Evolutionary conservation across 768 basidiomycete genomes (phyloP).

Genomic region (Porphyrellus cyaneotinctus): DNA sequence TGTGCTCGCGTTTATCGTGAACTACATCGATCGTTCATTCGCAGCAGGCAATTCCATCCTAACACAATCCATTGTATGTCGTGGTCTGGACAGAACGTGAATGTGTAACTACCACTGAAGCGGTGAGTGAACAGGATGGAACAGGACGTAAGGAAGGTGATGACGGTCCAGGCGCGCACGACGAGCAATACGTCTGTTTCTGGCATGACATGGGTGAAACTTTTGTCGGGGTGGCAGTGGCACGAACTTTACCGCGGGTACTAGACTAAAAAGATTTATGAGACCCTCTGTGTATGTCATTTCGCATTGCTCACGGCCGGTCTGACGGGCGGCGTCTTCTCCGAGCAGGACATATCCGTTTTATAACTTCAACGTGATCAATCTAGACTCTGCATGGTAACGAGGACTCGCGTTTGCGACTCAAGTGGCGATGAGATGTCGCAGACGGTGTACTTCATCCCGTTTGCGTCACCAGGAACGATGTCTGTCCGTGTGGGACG

Average conservation of each 20-base stretch:
- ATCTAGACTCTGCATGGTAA: not conserved
- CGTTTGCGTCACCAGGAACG: not conserved
- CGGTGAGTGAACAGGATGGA: constrained; percentile 27
- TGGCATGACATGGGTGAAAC: constrained; percentile 30
- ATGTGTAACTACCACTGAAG: constrained; percentile 64
- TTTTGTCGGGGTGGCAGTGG: constrained; percentile 26
- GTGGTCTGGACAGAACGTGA: constrained; percentile 45
- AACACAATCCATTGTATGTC: too few relatives aligned
- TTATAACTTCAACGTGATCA: constrained; percentile 4
- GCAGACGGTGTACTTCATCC: not conserved
- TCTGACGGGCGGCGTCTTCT: not conserved
- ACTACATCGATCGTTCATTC: too few relatives aligned
- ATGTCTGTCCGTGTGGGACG: not conserved
- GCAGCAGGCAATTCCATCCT: too few relatives aligned
- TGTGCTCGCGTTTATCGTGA: constrained; percentile 16
- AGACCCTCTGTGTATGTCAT: constrained; percentile 29
- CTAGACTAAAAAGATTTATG: not conserved
- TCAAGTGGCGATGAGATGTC: not conserved
- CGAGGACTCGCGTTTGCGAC: not conserved
- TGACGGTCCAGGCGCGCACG: not conserved
- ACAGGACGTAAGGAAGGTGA: not conserved
- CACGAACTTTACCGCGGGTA: constrained; percentile 40
- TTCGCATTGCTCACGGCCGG: not conserved
- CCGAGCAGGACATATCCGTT: constrained; percentile 34
- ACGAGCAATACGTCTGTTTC: constrained; percentile 40